Evolutionary conservation across 495 filamentous ascomycete species (phyloP), one percentile per base, ranked within the genome.

Genomic region (Staphylotrichum tortipilum): DNA sequence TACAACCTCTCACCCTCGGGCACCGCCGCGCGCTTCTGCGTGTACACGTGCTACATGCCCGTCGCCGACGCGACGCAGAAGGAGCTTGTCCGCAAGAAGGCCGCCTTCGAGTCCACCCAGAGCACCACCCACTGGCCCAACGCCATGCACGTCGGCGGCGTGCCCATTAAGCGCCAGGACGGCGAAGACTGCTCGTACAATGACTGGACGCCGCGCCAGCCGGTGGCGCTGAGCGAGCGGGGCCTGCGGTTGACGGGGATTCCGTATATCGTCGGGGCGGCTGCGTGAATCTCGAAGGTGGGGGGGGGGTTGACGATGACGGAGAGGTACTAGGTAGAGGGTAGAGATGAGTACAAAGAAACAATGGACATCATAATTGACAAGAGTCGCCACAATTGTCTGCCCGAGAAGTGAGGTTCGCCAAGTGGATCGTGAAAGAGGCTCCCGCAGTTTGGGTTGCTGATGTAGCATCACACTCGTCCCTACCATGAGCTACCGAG

Each of bases 1-100:
- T 69, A 71, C 35, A 41, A 41, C 38, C 22, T 41, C 21, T 41
- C 38, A 22, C 38, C 38, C 21, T 24, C 38, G 8, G 38, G 38
- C 38, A 26, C 3, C 22, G 38, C 12, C 21, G 11, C 38, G 14
- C 38, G 38, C 8, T 41, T 41, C 38, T 41, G 38, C 38, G 23
- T 41, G 21, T 41, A 41, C 38, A 41, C 38, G 10, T 41, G 38
- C 38, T 41, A 41, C 38, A 41, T 41, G 38, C 38, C 38, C 11
- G 38, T 26, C 38, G 38, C 21, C 38, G 38, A 41, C 14, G 38
- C 38, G 5, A 41, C 38, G 12, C 38, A 41, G 38, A 22, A 41
- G 38, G 38, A 41, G 38, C 38, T 41, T 10, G 12, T 26, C 14
- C 38, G 38, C 9, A 41, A 41, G 38, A 41, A 41, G 38, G 21